Base-by-base conservation (phyloP, 768 basidiomycete genomes). In the Russula dissimulans region DNA sequence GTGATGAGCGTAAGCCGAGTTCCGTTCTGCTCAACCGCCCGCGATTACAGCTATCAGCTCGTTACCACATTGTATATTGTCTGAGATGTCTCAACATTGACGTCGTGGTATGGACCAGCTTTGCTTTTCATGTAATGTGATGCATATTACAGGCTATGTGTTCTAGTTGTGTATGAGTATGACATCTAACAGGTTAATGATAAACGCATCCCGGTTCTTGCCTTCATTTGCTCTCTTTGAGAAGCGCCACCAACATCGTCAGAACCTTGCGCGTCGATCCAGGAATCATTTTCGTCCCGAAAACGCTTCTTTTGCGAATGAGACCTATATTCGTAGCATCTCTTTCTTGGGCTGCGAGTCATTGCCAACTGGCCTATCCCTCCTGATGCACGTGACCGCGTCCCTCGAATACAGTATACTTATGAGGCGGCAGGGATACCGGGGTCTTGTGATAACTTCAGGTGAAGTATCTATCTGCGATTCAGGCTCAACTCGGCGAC, bases 181-280 rank as follows among this genome's bases (percentile, higher is more conserved):
- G 44, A 55, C 54, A 46, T 6, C 44, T 31, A 46, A 8, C 54
- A 12, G n/a, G 31, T 12, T 43, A 34, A 32, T 34, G 47, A 41
- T 5, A 49, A 57, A 32, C 34, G 6, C 26, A 42, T 44, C 26
- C 32, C 43, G 32, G n/a, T 47, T 47, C 22, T 49, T 57, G n/a
- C n/a, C 9, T 48, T 57, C 32, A 57, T 49, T 43, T 57, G 56
- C 42, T 49, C 22, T 42, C 7, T 44, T 22, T 36, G 18, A 57
- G 42, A 50, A 38, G 17, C 57, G 43, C 43, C 31, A 18, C 17
- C 43, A 17, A 10, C 42, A 44, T 44, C 49, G 18, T 29, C 22
- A 31, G 22, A 44, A 51, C 17, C 22, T 22, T 22, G 29, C 50
- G n/a, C 44, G 57, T 52, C 50, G 57, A 59, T 59, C 57, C 49